phyloP scores from a whole-genome alignment of 306 rosid genomes.

The Cucurbita maxima region DNA sequence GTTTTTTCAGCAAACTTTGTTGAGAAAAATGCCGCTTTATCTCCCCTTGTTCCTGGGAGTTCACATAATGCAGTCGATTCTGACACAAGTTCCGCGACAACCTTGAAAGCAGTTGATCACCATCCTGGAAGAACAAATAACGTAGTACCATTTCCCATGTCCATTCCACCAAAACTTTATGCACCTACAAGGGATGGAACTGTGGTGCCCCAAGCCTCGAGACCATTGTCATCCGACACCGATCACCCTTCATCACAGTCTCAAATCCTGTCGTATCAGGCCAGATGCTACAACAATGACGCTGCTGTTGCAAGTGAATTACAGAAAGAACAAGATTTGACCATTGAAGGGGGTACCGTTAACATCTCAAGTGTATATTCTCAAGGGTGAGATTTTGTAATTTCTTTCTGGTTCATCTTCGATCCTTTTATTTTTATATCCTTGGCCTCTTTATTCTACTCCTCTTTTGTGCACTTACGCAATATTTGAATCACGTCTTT shows the following conservation, averaged over 20 bases:
- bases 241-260: conserved; percentile 33
- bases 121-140: conserved; percentile 37
- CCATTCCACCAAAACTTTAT: conserved; percentile 46
- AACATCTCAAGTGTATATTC: conserved; percentile 86
- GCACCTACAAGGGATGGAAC: conserved; percentile 24
- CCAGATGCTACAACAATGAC: conserved; percentile 19
- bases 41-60: conserved; percentile 40
- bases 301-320: conserved; percentile 37
- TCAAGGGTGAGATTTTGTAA: conserved; percentile 54
- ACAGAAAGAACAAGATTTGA: conserved; percentile 63
- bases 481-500: neutral
- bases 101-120: conserved; percentile 38
- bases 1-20: conserved; percentile 43
- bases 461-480: neutral
- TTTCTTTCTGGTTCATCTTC: neutral
- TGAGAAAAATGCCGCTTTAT: conserved; percentile 32
- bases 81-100: conserved; percentile 40
- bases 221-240: conserved; percentile 33
- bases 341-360: conserved; percentile 74
- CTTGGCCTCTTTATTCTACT: neutral
- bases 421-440: neutral
- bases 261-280: conserved; percentile 25
- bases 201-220: conserved; percentile 34
- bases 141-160: conserved; percentile 32
- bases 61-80: conserved; percentile 35